Evolutionary conservation across 2,329 filamentous ascomycete species (phyloP).

Genomic region (Plenodomus biglobosus): DNA sequence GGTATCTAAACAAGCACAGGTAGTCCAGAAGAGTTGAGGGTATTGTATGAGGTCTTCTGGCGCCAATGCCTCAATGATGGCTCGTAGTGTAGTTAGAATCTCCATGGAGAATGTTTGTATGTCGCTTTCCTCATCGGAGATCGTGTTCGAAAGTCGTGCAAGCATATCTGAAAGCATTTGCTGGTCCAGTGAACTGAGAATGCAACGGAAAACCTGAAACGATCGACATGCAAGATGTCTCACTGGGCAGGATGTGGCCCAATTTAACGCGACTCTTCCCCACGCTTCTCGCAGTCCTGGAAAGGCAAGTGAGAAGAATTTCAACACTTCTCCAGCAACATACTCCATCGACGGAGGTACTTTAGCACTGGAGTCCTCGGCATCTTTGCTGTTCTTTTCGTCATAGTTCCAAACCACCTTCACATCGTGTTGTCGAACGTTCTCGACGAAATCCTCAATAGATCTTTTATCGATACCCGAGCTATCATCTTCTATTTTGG

Average conservation of each 20-base stretch:
- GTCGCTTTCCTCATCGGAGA: constrained; percentile 89
- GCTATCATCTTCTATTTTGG: constrained; percentile 68
- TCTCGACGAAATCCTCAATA: constrained; percentile 86
- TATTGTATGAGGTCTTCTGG: constrained; percentile 80
- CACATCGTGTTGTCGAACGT: constrained; percentile 78
- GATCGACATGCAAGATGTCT: constrained; percentile 93
- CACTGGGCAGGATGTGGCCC: constrained; percentile 96
- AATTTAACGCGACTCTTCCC: constrained; percentile 85
- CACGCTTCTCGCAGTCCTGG: constrained; percentile 87
- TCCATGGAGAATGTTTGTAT: constrained; percentile 98
- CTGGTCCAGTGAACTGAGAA: constrained; percentile 86
- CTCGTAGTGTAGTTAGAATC: constrained; percentile 90
- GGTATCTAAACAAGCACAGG: constrained; percentile 91
- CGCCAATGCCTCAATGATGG: constrained; percentile 83
- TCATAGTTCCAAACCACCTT: constrained; percentile 93
- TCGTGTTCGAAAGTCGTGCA: constrained; percentile 89
- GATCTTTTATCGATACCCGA: constrained; percentile 68
- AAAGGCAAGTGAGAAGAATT: constrained; percentile 81
- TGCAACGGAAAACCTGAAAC: constrained; percentile 95
- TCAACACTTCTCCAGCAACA: constrained; percentile 77
- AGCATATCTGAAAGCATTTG: constrained; percentile 97
- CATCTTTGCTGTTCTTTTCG: constrained; percentile 75
- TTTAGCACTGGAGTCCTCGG: constrained; percentile 71
- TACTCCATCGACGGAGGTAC: constrained; percentile 87
- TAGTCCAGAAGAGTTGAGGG: constrained; percentile 97